Percentiles rank a stretch among this genome's conserved stretches.
These are phyloP conservation scores for Neonectria faginata DNA, from an alignment of 2,329 filamentous ascomycete species.

Conservation along the genomic window DNA sequence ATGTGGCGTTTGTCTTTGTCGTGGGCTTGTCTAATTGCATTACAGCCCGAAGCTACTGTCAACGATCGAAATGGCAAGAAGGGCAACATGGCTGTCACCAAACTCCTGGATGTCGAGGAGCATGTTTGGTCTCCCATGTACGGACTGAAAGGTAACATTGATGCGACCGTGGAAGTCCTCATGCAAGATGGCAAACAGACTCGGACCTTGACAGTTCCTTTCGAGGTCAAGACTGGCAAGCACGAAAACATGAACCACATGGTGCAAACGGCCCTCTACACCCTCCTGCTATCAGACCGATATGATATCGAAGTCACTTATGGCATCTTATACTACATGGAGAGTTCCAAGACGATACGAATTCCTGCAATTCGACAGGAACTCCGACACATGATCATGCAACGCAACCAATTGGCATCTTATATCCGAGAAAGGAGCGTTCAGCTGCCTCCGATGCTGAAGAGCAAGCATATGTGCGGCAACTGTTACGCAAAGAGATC, in stretches of 20 bases:
- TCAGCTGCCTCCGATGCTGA: conserved; percentile 87
- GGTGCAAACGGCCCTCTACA: conserved; percentile 95
- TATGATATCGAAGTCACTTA: conserved; percentile 94
- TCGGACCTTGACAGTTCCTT: conserved; percentile 84
- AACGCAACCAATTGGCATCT: conserved; percentile 89
- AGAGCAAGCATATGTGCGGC: conserved; percentile 82
- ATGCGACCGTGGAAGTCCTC: conserved; percentile 91
- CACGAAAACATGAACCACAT: conserved; percentile 85
- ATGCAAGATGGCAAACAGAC: conserved; percentile 77
- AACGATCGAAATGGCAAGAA: conserved; percentile 83
- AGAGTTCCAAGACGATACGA: conserved; percentile 85
- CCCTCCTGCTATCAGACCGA: conserved; percentile 88
- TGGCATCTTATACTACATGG: conserved; percentile 94
- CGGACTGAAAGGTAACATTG: conserved; percentile 96
- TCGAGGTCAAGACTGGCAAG: conserved; percentile 95
- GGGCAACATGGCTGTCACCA: conserved; percentile 86
- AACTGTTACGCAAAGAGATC: conserved; percentile 90
- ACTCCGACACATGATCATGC: conserved; percentile 95
- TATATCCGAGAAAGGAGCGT: conserved; percentile 84
- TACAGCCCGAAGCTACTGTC: conserved; percentile 75
- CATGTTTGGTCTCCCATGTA: conserved; percentile 99
- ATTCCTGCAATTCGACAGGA: conserved; percentile 89
- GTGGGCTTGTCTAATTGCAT: conserved; percentile 44
- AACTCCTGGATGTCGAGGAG: conserved; percentile 95
- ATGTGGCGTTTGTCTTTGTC: conserved; percentile 43